Conservation (phyloP, 768 basidiomycete genomes). For the Suillus paluster region DNA sequence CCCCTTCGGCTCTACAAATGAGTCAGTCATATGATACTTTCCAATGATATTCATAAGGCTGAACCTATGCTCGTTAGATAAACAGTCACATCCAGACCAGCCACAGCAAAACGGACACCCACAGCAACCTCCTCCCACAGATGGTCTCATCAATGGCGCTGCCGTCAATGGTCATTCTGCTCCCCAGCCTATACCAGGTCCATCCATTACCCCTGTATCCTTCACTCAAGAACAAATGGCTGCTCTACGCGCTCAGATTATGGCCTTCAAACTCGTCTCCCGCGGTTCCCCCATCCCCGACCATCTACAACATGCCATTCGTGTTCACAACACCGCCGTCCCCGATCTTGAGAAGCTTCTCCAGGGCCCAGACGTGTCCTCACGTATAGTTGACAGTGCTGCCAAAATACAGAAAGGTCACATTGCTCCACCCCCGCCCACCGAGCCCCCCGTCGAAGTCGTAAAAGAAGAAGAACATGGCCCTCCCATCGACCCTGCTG, state of each 20-base stretch:
- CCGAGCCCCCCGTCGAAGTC: slow-evolving; percentile 23
- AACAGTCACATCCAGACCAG: slow-evolving; percentile 27
- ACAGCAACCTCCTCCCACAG: slow-evolving; percentile 18
- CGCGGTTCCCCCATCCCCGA: slow-evolving; percentile 72
- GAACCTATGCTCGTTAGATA: slow-evolving; percentile 22
- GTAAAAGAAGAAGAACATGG: slow-evolving; percentile 63
- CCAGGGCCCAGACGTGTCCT: slow-evolving; percentile 59
- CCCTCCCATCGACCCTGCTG: slow-evolving; percentile 46
- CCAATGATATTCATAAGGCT: background rate
- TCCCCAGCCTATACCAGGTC: no score
- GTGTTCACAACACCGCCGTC: slow-evolving; percentile 61
- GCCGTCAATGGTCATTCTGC: slow-evolving; percentile 54
- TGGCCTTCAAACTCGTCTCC: slow-evolving; percentile 76
- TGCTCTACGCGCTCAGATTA: slow-evolving; percentile 80
- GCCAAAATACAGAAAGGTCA: slow-evolving; percentile 71
- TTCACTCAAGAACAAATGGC: slow-evolving; percentile 79
- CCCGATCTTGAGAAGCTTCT: slow-evolving; percentile 69
- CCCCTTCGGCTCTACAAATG: slow-evolving; percentile 44
- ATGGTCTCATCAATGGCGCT: no score
- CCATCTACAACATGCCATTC: slow-evolving; percentile 69
- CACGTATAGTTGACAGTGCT: slow-evolving; percentile 72
- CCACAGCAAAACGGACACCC: slow-evolving; percentile 10
- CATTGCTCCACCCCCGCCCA: slow-evolving; percentile 27
- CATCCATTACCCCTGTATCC: slow-evolving; percentile 68
- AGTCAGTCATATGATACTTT: slow-evolving; percentile 32